These are phyloP conservation scores for Plasmodium cynomolgi DNA, from an alignment of 169 alveolate species.

Conservation along the genomic window DNA sequence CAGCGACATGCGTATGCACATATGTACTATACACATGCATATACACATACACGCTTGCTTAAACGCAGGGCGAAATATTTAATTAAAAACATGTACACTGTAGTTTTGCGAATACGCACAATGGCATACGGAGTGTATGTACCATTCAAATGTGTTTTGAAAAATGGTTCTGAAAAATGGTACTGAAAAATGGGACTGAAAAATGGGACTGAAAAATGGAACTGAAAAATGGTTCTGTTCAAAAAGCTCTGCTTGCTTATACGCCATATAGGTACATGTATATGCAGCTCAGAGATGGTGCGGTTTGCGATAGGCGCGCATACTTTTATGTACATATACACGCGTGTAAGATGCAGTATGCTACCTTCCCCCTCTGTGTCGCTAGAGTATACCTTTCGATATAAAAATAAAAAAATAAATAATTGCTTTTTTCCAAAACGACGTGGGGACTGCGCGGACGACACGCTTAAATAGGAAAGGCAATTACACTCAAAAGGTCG, in stretches of 20 bases:
- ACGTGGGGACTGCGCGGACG: neutral
- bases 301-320: neutral
- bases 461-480: neutral
- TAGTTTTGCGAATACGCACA: neutral
- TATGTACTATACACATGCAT: conserved; percentile 1
- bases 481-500: neutral
- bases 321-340: neutral
- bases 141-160: neutral
- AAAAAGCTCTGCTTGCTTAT: neutral
- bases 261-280: neutral
- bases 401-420: neutral
- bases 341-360: neutral
- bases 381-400: neutral
- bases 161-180: neutral
- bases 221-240: neutral
- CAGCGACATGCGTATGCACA: neutral
- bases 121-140: conserved; percentile 1
- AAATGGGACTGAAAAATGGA: neutral
- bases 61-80: neutral
- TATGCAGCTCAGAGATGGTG: neutral
- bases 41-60: neutral
- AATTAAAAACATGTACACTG: neutral
- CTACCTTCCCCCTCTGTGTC: neutral
- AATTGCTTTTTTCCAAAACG: neutral
- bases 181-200: neutral